Base-by-base conservation (phyloP, 2,329 filamentous ascomycete genomes). In the Plectosphaerella sp. region DNA sequence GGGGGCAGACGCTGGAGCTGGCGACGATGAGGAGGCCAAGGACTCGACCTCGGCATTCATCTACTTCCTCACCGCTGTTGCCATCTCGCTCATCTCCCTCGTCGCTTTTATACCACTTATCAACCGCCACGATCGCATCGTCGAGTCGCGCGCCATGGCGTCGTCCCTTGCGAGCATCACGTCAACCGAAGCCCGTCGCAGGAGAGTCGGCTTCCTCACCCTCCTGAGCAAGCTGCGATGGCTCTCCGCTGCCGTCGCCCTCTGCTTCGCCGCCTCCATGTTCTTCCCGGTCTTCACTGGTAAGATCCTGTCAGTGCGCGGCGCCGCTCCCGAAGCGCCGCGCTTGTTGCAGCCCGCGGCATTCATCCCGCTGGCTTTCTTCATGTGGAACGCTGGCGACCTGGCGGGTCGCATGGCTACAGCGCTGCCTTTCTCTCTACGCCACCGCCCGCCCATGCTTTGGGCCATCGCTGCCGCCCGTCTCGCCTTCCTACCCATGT, bases 341-440 rank as follows among this genome's bases (percentile, higher is more conserved):
- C 71, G 77, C 15, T 71, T 95, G 15, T 82, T 95, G 58, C 82
- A 84, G 49, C 83, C 89, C 0, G 77, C 84, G 1, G 84, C 87
- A 15, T 99, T 97, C 67, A 92, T 97, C 53, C 92, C 94, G 0
- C 77, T 97, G 1, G 91, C 82, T 4, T 96, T 97, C 69, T 82
- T 97, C 54, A 83, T 94, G 65, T 99, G 94, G 94, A 99, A 97
- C 65, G 66, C 87, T 2, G 94, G 94, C 43, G 94, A 97, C 65
- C 74, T 97, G 8, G 56, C 82, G 14, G 94, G 94, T 6, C 83
- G 94, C 9, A 71, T 96, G 18, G 67, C 82, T 2, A 87, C 91
- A 1, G 80, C 66, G 57, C 79, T 69, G 68, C 86, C 65, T 51
- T 74, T 64, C 61, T 87, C 57, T 3, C 70, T 91, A 9, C 79